Base-by-base conservation (phyloP, 768 basidiomycete species). In the Trametes punicea region DNA sequence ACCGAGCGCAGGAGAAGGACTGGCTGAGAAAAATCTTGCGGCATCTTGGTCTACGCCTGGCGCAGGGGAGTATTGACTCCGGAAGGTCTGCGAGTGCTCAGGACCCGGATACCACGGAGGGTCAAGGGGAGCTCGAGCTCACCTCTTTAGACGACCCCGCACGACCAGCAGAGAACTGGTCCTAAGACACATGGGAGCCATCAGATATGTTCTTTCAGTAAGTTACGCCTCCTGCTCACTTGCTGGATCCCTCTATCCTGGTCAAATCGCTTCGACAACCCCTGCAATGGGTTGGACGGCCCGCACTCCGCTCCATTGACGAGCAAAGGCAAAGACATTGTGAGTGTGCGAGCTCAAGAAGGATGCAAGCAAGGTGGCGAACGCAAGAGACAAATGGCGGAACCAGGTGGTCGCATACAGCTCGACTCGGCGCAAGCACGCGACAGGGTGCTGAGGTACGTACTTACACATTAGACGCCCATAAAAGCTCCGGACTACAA, bases 271-370 rank as follows among this genome's bases (percentile, higher is more conserved):
- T 93, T 94, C 0, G 88, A 79, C 5, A 96, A 81, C 15, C 79
- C 81, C 65, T 91, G 89, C 16, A 96, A 71, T 10, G 91, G 84
- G 68, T 93, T 96, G 0, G 81, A 81, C 6, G 93, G 92, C 0
- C 93, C 93, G 62, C 93, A 96, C 40, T 93, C 90, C 1, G 89
- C 77, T 38, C 84, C 84, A 42, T 80, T 82, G 20, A 85, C 79
- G 18, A 95, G 85, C 78, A 90, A 80, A 46, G 90, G 86, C 26
- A 94, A 76, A 6, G 90, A 85, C 91, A 93, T 92, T 57, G 21
- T 39, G 33, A n/a, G n/a, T n/a, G 41, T 1, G 20, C 23, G 7
- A 36, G 5, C 10, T 27, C 9, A 25, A 10, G 31, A 23, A 29
- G 11, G 34, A 23, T 23, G 26, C 21, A 23, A 26, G 40, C 30